Evolutionary conservation across 2,329 filamentous ascomycete species (phyloP).

Genomic region (Cyphellophora attinorum): DNA sequence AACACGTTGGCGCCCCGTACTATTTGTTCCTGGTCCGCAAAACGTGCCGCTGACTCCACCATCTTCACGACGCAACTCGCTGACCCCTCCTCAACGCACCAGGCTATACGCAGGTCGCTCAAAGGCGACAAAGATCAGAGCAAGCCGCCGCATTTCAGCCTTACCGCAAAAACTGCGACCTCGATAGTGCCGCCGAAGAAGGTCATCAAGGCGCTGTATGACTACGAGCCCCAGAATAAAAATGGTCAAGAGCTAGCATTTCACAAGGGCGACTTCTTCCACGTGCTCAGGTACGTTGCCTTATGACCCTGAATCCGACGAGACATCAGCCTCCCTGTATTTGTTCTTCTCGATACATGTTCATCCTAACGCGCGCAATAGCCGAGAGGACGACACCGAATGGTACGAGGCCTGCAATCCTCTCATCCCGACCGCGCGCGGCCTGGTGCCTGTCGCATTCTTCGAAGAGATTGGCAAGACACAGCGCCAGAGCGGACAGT

Average conservation of each 20-base stretch:
- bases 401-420: slow-evolving; percentile 99
- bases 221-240: slow-evolving; percentile 67
- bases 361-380: no score
- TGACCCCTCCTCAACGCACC: no score
- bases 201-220: slow-evolving; percentile 96
- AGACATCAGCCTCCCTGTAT: no score
- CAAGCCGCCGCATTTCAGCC: slow-evolving; percentile 57
- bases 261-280: slow-evolving; percentile 92
- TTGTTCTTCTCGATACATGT: no score
- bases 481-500: slow-evolving; percentile 76
- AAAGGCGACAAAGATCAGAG: slow-evolving; percentile 74
- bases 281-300: no score
- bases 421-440: slow-evolving; percentile 71
- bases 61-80: no score
- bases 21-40: no score
- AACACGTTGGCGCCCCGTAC: no score
- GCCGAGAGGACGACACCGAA: slow-evolving; percentile 83
- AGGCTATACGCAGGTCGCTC: slow-evolving; percentile 79
- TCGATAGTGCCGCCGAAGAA: slow-evolving; percentile 90
- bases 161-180: slow-evolving; percentile 74
- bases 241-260: slow-evolving; percentile 73
- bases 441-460: slow-evolving; percentile 85
- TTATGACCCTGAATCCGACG: no score
- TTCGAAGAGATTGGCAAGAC: slow-evolving; percentile 90
- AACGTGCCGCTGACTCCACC: no score